Conservation (phyloP, 306 rosid genomes). For the Prunus persica region DNA sequence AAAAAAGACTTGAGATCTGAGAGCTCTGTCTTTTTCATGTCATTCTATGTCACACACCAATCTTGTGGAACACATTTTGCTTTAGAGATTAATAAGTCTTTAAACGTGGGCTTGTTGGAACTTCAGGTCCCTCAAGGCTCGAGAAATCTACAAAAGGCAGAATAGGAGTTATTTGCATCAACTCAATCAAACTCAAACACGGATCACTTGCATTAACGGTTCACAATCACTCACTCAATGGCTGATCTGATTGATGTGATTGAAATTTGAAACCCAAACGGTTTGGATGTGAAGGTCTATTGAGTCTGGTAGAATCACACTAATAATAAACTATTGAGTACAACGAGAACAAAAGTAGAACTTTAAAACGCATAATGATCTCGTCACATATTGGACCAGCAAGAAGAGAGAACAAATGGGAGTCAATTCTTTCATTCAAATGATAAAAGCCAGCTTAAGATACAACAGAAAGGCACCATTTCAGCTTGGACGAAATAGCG, state of each 20-base stretch:
- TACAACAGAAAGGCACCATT: conserved; percentile 48
- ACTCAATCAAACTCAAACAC: too few species aligned
- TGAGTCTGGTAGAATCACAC: too few species aligned
- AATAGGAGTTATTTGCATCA: too few species aligned
- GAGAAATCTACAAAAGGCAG: too few species aligned
- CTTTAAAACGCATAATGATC: neutral
- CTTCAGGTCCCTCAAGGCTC: neutral
- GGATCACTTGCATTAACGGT: too few species aligned
- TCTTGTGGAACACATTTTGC: conserved; percentile 4
- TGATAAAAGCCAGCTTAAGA: conserved; percentile 39
- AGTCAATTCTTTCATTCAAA: conserved; percentile 40
- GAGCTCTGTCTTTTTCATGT: neutral
- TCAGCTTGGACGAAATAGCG: conserved; percentile 47
- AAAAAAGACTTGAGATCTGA: neutral
- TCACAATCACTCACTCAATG: too few species aligned
- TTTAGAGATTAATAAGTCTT: neutral
- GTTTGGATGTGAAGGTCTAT: too few species aligned
- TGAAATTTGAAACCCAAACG: too few species aligned
- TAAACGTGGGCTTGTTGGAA: neutral
- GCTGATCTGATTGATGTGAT: too few species aligned
- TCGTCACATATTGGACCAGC: neutral
- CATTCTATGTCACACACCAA: neutral
- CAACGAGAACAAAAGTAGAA: too few species aligned
- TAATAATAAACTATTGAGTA: too few species aligned
- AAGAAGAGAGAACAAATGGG: conserved; percentile 11